Percentiles rank a stretch among this genome's conserved stretches.
Evolutionary conservation across 2,329 filamentous ascomycete genomes (phyloP).

Genomic region (Emericellopsis cladophorae): DNA sequence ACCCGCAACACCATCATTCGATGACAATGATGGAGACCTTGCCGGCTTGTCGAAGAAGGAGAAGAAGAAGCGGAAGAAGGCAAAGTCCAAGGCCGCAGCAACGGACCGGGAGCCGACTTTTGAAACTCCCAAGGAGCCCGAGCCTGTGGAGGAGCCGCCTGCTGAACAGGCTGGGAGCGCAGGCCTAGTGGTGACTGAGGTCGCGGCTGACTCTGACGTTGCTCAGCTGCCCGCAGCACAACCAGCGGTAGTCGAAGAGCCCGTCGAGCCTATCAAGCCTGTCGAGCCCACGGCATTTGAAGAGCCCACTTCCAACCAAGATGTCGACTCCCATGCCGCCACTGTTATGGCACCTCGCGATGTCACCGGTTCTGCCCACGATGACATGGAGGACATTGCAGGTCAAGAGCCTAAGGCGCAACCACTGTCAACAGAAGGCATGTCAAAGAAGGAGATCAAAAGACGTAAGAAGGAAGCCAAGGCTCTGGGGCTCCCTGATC

Average conservation of each 20-base stretch:
- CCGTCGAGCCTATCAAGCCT: too few relatives aligned
- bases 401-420: not conserved
- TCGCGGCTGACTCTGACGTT: not conserved
- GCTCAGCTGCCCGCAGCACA: too few relatives aligned
- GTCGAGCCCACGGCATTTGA: too few relatives aligned
- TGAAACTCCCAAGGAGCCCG: not conserved
- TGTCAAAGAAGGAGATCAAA: constrained; percentile 18
- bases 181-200: not conserved
- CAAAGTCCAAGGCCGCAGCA: constrained; percentile 4
- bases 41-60: constrained; percentile 4
- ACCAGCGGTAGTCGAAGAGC: too few relatives aligned
- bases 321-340: too few relatives aligned
- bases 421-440: not conserved
- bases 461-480: constrained; percentile 10
- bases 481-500: not conserved
- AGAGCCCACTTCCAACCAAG: too few relatives aligned
- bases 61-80: constrained; percentile 9
- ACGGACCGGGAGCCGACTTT: not conserved
- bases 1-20: not conserved
- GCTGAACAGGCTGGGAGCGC: not conserved
- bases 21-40: not conserved
- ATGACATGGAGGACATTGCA: too few relatives aligned
- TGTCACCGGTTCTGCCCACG: too few relatives aligned
- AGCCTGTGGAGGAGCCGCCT: not conserved
- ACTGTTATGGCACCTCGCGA: too few relatives aligned